Evolutionary conservation across 352 stramenopile species (phyloP).

Genomic region (Phytophthora boehmeriae): DNA sequence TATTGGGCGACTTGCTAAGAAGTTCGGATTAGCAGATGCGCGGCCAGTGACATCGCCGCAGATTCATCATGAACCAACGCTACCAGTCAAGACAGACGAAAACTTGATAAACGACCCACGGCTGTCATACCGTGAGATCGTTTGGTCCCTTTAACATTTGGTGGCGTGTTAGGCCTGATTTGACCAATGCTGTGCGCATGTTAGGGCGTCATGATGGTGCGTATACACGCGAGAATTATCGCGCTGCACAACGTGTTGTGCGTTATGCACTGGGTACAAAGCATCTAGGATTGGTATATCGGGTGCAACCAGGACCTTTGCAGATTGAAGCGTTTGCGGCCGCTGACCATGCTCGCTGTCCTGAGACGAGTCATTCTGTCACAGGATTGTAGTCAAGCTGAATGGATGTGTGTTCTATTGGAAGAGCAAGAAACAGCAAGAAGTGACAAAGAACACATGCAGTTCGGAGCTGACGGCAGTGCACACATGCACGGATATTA

Average conservation of each 20-base stretch:
- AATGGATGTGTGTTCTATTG: slow-evolving; percentile 6
- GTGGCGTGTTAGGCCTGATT: slow-evolving; percentile 7
- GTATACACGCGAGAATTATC: slow-evolving; percentile 13
- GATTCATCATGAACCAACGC: slow-evolving; percentile 11
- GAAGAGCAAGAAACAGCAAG: slow-evolving; percentile 13
- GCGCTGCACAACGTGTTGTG: slow-evolving; percentile 7
- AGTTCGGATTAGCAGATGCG: slow-evolving; percentile 5
- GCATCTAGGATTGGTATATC: slow-evolving; percentile 8
- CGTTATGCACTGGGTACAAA: slow-evolving; percentile 6
- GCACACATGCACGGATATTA: slow-evolving; percentile 6
- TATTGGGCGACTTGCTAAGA: neutral
- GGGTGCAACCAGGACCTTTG: neutral
- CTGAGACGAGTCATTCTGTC: slow-evolving; percentile 6
- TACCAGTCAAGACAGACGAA: neutral
- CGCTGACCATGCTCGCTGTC: slow-evolving; percentile 11
- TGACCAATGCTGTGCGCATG: slow-evolving; percentile 8
- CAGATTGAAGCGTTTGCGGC: slow-evolving; percentile 6
- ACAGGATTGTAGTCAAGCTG: neutral
- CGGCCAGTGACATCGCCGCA: slow-evolving; percentile 1
- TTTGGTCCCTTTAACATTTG: neutral
- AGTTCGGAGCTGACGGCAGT: slow-evolving; percentile 4
- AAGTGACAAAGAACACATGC: neutral
- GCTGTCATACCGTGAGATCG: slow-evolving; percentile 8
- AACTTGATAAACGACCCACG: slow-evolving; percentile 5
- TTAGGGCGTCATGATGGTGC: slow-evolving; percentile 1